Conservation (phyloP, 768 basidiomycete species). For the Termitomyces sp. region DNA sequence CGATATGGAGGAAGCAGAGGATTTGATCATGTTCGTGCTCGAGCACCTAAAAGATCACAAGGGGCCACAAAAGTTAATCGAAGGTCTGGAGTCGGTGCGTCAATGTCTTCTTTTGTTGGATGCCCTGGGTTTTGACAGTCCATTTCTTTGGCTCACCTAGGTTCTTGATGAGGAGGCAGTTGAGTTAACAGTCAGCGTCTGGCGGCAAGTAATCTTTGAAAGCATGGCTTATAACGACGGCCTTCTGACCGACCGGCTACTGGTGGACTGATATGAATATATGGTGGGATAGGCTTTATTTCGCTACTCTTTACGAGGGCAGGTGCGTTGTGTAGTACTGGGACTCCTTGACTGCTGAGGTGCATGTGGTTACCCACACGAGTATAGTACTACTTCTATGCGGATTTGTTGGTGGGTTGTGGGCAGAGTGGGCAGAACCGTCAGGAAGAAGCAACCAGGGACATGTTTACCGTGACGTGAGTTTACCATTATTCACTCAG, state of each 20-base stretch:
- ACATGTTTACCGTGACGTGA: constrained; percentile 36
- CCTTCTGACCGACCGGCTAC: constrained; percentile 78
- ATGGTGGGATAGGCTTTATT: constrained; percentile 17
- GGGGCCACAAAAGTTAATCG: constrained; percentile 75
- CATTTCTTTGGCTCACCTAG: constrained; percentile 31
- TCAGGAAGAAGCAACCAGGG: constrained; percentile 4
- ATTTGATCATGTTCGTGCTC: constrained; percentile 88
- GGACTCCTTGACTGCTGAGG: constrained; percentile 38
- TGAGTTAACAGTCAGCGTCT: constrained; percentile 72
- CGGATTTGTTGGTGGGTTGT: constrained; percentile 19
- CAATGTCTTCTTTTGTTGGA: not conserved
- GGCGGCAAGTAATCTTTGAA: constrained; percentile 94
- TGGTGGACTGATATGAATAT: constrained; percentile 53
- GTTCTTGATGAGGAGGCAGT: constrained; percentile 90
- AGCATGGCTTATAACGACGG: constrained; percentile 92
- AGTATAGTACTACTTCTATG: constrained; percentile 22
- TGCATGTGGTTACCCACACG: constrained; percentile 28
- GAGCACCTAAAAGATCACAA: constrained; percentile 94
- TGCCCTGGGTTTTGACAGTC: not conserved
- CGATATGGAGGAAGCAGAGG: constrained; percentile 82
- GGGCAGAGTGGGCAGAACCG: constrained; percentile 7
- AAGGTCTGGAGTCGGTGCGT: constrained; percentile 88
- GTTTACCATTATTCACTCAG: constrained; percentile 47
- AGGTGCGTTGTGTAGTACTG: constrained; percentile 62
- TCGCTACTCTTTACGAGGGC: constrained; percentile 30